phyloP scores from a whole-genome alignment of 176 grass and related monocot species.

The Oryza meridionalis region DNA sequence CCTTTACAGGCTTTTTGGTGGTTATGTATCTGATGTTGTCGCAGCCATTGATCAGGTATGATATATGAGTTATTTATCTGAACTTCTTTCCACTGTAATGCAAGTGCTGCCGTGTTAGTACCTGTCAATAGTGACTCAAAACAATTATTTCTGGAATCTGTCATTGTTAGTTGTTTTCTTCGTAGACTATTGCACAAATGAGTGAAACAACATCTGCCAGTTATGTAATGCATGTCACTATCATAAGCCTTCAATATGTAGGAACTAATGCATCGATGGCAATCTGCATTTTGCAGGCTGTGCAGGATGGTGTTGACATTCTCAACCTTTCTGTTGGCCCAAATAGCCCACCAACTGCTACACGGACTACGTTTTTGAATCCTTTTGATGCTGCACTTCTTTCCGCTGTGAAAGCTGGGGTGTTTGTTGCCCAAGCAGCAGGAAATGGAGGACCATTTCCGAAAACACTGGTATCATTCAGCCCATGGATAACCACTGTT shows the following conservation, averaged over 20 bases:
- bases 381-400: constrained; percentile 97
- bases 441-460: constrained; percentile 98
- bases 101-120: background rate
- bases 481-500: constrained; percentile 98
- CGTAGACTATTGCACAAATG: background rate
- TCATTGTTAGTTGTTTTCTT: background rate
- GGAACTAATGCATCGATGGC: constrained; percentile 6
- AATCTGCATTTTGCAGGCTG: constrained; percentile 65
- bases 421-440: constrained; percentile 97
- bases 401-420: constrained; percentile 95
- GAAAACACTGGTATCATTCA: constrained; percentile 96
- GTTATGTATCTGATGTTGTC: constrained; percentile 97
- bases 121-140: background rate
- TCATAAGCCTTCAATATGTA: constrained; percentile 7
- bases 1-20: constrained; percentile 97
- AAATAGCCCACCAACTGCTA: constrained; percentile 94
- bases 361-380: constrained; percentile 89
- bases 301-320: constrained; percentile 95
- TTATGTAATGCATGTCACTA: background rate
- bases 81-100: background rate
- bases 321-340: constrained; percentile 98
- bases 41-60: constrained; percentile 96
- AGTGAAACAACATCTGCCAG: background rate
- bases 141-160: constrained; percentile 5
- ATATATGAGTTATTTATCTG: background rate